Evolutionary conservation across 179 eudicot species (phyloP).

Genomic region (Spinacia oleracea): DNA sequence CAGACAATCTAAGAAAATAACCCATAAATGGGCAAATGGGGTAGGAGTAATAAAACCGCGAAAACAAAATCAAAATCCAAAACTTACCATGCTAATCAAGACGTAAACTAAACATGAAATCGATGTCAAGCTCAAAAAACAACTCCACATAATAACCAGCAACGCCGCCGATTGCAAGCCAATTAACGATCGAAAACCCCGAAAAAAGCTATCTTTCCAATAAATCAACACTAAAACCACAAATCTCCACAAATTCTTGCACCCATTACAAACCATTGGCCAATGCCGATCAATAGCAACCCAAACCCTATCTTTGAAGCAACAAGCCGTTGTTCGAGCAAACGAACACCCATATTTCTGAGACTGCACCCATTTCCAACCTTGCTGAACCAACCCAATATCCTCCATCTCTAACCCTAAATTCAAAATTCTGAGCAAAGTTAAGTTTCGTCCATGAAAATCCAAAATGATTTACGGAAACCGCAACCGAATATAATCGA

Average conservation of each 20-base stretch:
- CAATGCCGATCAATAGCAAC: constrained; percentile 62
- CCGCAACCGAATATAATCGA: constrained; percentile 23
- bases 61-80: not conserved
- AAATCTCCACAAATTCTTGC: constrained; percentile 44
- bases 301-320: constrained; percentile 62
- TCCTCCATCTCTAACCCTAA: constrained; percentile 66
- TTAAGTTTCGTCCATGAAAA: constrained; percentile 10
- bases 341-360: constrained; percentile 56
- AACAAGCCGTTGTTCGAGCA: constrained; percentile 35
- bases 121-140: constrained; percentile 92
- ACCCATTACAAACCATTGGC: constrained; percentile 81
- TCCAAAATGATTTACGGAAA: not conserved
- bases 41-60: not conserved
- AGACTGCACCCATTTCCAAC: constrained; percentile 82
- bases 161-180: constrained; percentile 73
- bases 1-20: no score
- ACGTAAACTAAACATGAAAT: constrained; percentile 81
- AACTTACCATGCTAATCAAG: constrained; percentile 76
- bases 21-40: no score
- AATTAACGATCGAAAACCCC: constrained; percentile 56
- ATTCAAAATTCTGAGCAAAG: constrained; percentile 15
- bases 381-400: constrained; percentile 78
- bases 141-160: constrained; percentile 93
- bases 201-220: constrained; percentile 61
- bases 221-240: constrained; percentile 45